Evolutionary conservation across 1,284 basidiomycete genomes (phyloP).

Genomic region (Rhodotorula mucilaginosa): DNA sequence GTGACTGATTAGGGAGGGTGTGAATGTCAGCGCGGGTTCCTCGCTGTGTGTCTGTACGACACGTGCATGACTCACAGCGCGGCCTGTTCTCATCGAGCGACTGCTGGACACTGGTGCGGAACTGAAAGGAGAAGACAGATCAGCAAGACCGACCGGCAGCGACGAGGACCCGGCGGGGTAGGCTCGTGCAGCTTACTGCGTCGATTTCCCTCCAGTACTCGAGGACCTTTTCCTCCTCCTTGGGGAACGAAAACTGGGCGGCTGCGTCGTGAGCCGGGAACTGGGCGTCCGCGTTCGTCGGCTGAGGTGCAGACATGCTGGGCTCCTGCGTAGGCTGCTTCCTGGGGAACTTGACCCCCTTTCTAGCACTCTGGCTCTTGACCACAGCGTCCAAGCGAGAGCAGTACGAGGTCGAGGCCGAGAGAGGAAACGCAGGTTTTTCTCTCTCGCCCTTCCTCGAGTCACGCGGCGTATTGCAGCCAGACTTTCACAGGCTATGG

Average conservation of each 20-base stretch:
- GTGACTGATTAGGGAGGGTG: background rate
- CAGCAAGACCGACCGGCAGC: too few relatives aligned
- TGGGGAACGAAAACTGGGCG: conserved; percentile 36
- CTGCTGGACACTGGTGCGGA: conserved; percentile 88
- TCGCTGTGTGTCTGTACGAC: background rate
- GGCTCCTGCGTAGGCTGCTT: background rate
- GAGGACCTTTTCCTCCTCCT: conserved; percentile 52
- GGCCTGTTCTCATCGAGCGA: conserved; percentile 72
- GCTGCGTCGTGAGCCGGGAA: conserved; percentile 36
- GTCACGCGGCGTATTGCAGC: too few relatives aligned
- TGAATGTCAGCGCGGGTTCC: background rate
- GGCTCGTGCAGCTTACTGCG: conserved; percentile 53
- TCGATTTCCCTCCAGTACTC: conserved; percentile 94
- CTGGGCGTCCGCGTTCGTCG: conserved; percentile 31
- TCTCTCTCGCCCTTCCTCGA: too few relatives aligned
- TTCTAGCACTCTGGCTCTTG: background rate
- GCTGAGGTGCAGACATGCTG: conserved; percentile 2
- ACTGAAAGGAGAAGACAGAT: conserved; percentile 47
- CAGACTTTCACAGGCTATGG: too few relatives aligned
- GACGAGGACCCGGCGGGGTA: background rate
- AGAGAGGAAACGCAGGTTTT: too few relatives aligned
- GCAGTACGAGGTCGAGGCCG: too few relatives aligned
- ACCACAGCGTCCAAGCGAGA: background rate
- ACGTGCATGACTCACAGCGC: conserved; percentile 30
- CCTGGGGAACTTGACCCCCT: background rate